Evolutionary conservation across 2,329 filamentous ascomycete genomes (phyloP).

Genomic region (Botryosphaeria dothidea): DNA sequence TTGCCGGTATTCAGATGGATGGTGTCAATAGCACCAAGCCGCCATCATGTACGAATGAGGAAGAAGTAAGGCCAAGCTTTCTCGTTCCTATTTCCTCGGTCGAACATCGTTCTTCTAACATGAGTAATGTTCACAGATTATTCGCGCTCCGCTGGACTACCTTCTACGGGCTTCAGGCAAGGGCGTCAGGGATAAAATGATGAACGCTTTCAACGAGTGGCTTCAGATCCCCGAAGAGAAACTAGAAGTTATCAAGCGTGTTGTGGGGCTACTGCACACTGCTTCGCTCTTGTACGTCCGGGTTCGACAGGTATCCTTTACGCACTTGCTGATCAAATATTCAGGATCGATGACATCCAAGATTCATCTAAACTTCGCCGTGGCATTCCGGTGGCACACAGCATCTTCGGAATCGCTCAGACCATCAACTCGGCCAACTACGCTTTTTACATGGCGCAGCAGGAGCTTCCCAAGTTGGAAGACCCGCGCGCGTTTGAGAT

Average conservation of each 20-base stretch:
- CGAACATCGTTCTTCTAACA: not conserved
- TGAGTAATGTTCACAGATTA: not conserved
- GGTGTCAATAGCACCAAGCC: too few species aligned
- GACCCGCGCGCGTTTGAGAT: conserved; percentile 67
- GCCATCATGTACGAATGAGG: too few species aligned
- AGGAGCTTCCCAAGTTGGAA: conserved; percentile 70
- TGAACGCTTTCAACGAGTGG: conserved; percentile 79
- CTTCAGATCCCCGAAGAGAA: conserved; percentile 70
- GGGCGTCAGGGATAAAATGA: conserved; percentile 71
- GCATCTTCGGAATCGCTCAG: conserved; percentile 81
- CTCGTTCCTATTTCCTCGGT: not conserved
- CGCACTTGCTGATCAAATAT: not conserved
- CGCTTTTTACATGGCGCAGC: conserved; percentile 78
- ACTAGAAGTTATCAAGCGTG: conserved; percentile 73
- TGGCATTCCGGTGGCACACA: conserved; percentile 79
- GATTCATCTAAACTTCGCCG: conserved; percentile 75
- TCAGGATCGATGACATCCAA: conserved; percentile 77
- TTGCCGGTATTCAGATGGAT: too few species aligned
- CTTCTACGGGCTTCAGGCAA: conserved; percentile 70
- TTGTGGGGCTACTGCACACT: conserved; percentile 83
- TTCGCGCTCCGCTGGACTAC: conserved; percentile 57
- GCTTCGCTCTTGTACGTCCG: conserved; percentile 66
- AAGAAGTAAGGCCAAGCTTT: not conserved
- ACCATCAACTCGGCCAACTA: conserved; percentile 92
- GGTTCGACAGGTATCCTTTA: not conserved